Evolutionary conservation across 768 basidiomycete genomes (phyloP).

Genomic region (Pleurotus sapidus): DNA sequence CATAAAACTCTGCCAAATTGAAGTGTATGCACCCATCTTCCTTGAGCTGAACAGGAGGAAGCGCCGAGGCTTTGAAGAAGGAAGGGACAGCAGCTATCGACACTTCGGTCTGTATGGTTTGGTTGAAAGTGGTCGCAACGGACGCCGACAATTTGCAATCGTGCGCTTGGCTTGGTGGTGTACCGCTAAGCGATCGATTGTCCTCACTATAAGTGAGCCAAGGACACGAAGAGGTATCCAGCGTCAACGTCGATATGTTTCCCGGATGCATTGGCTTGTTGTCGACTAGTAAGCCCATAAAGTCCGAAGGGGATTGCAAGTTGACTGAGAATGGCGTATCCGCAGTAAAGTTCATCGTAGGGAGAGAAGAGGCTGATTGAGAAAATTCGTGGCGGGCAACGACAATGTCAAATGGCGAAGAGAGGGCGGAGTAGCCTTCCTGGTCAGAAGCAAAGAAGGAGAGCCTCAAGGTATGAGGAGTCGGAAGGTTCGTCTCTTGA

Average conservation of each 20-base stretch:
- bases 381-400: constrained; percentile 71
- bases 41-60: constrained; percentile 55
- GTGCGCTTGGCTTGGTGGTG: constrained; percentile 45
- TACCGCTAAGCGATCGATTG: constrained; percentile 61
- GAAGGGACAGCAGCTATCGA: constrained; percentile 67
- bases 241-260: constrained; percentile 52
- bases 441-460: constrained; percentile 69
- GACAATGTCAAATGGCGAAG: constrained; percentile 61
- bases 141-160: constrained; percentile 25
- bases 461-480: constrained; percentile 46
- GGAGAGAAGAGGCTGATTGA: constrained; percentile 39
- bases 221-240: constrained; percentile 57
- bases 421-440: constrained; percentile 63
- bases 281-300: constrained; percentile 62
- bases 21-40: constrained; percentile 53
- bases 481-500: constrained; percentile 28
- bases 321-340: constrained; percentile 49
- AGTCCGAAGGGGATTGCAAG: constrained; percentile 54
- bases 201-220: constrained; percentile 63
- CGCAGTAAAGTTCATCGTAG: constrained; percentile 71
- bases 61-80: constrained; percentile 57
- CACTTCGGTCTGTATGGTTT: constrained; percentile 62
- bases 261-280: constrained; percentile 50
- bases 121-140: constrained; percentile 64
- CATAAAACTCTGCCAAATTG: constrained; percentile 53